Base-by-base conservation (phyloP, 2,329 filamentous ascomycete species). In the Aspergillus sergii region DNA sequence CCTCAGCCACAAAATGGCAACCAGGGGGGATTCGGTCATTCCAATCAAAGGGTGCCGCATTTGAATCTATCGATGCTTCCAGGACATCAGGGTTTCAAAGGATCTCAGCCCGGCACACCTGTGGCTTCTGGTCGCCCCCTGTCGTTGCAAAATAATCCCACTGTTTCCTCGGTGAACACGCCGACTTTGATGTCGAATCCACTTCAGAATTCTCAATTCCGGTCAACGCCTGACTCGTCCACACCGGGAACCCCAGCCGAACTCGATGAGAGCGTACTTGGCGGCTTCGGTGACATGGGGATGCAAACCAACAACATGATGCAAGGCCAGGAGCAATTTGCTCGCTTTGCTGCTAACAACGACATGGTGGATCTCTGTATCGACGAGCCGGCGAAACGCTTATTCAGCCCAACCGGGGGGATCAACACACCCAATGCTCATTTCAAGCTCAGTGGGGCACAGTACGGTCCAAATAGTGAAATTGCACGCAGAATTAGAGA, bases 81-180 rank as follows among this genome's bases (percentile, higher is more conserved):
- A 72, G 83, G 81, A 30, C 92, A 92, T 73, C 89, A 95, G 75
- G 93, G 91, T 16, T 86, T 97, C 64, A 90, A 92, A 62, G 92
- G 89, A 11, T 96, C 94, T 5, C 92, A 93, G 67, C 94, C 94
- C 1, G 89, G 91, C 4, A 97, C 94, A 0, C 94, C 94, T 2
- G 89, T 90, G 36, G 85, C 92, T 30, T 87, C 90, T 54, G 89
- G 85, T 71, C 83, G 84, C 46, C 76, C 79, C 11, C 93, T 94
- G 72, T 89, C 89, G 57, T 88, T 96, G 69, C 91, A 93, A 75
- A 93, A 96, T 77, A 97, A 97, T 76, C 94, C 94, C 19, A 97
- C 94, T 1, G 94, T 98, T 21, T 99, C 95, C 3, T 97, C 94
- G 4, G 94, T 97, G 60, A 98, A 97, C 77, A 98, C 94, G 0